A percentile compares a stretch with the other conserved stretches of the same genome.
Conservation (phyloP, 345 rosid species). For the Microcos paniculata region DNA sequence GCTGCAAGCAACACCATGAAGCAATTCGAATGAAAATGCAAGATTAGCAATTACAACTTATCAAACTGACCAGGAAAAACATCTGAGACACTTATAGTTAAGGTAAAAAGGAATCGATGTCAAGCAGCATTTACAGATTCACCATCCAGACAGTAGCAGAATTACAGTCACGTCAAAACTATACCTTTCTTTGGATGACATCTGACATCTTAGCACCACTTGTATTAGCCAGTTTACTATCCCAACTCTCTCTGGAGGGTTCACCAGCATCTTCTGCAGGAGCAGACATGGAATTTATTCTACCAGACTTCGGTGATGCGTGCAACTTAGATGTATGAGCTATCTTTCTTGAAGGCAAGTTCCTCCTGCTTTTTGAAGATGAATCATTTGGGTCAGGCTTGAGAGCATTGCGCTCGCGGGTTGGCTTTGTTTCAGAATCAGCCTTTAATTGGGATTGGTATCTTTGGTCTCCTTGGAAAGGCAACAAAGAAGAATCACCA, state of each 20-base stretch:
- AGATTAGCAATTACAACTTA: background rate
- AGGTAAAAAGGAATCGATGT: background rate
- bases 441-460: constrained; percentile 61
- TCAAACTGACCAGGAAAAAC: background rate
- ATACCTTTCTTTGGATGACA: constrained; percentile 82
- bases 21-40: background rate
- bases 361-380: constrained; percentile 58
- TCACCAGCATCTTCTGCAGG: constrained; percentile 58
- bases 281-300: constrained; percentile 51
- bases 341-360: constrained; percentile 61
- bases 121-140: background rate
- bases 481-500: constrained; percentile 48
- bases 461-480: constrained; percentile 60
- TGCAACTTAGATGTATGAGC: constrained; percentile 65
- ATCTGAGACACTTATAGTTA: background rate
- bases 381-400: constrained; percentile 74
- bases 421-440: constrained; percentile 41
- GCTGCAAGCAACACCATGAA: background rate
- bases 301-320: constrained; percentile 66
- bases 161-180: constrained; percentile 5
- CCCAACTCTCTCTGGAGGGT: constrained; percentile 65
- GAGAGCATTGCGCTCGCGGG: constrained; percentile 40
- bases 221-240: constrained; percentile 46
- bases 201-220: constrained; percentile 72
- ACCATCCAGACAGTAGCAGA: background rate